Base-by-base conservation (phyloP, 1,284 basidiomycete genomes). In the Rugosomyces carneus region DNA sequence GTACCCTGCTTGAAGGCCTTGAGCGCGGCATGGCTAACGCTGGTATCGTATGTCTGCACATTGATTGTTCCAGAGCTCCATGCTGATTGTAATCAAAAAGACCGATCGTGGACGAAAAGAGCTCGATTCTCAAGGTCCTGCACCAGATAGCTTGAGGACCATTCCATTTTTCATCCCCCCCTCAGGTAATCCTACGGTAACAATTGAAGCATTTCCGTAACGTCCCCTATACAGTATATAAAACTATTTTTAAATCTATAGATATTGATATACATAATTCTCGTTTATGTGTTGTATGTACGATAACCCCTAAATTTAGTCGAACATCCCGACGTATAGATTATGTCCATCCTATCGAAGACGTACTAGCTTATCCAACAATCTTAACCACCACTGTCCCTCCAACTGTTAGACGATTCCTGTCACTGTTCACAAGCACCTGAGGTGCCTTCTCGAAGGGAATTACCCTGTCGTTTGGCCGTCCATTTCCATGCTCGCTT, bases 1-100 rank as follows among this genome's bases (percentile, higher is more conserved):
- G 93, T 55, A 89, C 85, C 0, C 68, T 96, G 15, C 71, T 97
- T 0, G 90, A 96, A 62, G 89, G 92, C 7, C 71, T 97, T n/a
- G 93, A 96, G 63, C 75, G 84, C 37, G 92, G 92, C 3, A 75
- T 89, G 64, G 84, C 77, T 0, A 69, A 64, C 47, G 75, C 79
- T 26, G 80, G 74, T 10, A 77, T 81, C 37, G 90, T 91, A 60
- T 60, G 86, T 74, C 32, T 16, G 16, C 27, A 15, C 13, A 29
- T 52, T 44, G 41, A n/a, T n/a, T n/a, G n/a, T n/a, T n/a, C n/a
- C n/a, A n/a, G n/a, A n/a, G n/a, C n/a, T n/a, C n/a, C n/a, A n/a
- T n/a, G n/a, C n/a, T n/a, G n/a, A n/a, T n/a, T n/a, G n/a, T n/a
- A n/a, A n/a, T n/a, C n/a, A n/a, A n/a, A n/a, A n/a, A n/a, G n/a